A percentile compares a stretch with the other conserved stretches of the same genome.
These are phyloP conservation scores for Pugionium cornutum DNA, from an alignment of 345 rosid genomes.

Conservation along the genomic window DNA sequence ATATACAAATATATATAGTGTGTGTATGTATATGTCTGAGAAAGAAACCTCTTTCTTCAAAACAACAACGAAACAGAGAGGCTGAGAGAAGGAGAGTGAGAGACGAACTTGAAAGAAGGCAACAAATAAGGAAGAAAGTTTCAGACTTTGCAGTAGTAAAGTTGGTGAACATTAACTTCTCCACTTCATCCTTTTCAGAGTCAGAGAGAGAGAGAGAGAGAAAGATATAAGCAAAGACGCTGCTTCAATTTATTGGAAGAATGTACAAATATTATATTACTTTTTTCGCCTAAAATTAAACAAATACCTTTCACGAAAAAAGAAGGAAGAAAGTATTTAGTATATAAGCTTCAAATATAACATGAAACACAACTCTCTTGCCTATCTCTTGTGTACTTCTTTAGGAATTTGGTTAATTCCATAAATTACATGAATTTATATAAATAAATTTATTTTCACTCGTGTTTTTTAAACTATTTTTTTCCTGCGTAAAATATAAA, in stretches of 20 bases:
- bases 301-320: not conserved
- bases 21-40: constrained; percentile 3
- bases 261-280: constrained; percentile 6
- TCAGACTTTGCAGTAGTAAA: constrained; percentile 22
- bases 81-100: constrained; percentile 27
- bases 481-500: too few species aligned
- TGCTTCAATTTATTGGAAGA: constrained; percentile 32
- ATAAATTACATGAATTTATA: too few species aligned
- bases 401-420: too few species aligned
- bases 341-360: not conserved
- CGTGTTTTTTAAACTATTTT: too few species aligned
- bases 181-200: constrained; percentile 52
- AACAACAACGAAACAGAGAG: constrained; percentile 22
- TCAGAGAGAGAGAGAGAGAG: constrained; percentile 38
- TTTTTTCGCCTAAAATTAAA: not conserved
- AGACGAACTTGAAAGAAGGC: constrained; percentile 27
- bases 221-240: constrained; percentile 34
- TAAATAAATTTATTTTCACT: too few species aligned
- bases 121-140: constrained; percentile 23
- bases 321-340: too few species aligned
- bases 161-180: constrained; percentile 49
- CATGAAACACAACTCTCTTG: constrained; percentile 20
- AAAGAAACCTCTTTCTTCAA: constrained; percentile 21
- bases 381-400: not conserved
- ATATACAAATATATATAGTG: not conserved